Conservation (phyloP, 495 filamentous ascomycete species). For the Lophium mytilinum region DNA sequence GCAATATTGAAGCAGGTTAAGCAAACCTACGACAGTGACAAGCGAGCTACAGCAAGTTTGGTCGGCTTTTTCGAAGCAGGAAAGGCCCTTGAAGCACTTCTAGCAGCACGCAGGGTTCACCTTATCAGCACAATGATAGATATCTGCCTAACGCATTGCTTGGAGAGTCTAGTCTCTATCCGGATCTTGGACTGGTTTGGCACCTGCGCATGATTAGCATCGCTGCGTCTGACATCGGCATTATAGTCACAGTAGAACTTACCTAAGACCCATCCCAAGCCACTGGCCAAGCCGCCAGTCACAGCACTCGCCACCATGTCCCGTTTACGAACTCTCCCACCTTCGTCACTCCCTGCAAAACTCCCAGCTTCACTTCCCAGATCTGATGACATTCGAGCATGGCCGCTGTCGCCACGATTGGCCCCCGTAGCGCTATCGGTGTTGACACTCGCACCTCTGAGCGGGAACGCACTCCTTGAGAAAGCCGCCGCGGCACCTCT, state of each 20-base stretch:
- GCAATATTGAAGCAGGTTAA: not conserved
- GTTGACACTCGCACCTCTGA: constrained; percentile 30
- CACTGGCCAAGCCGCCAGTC: constrained; percentile 32
- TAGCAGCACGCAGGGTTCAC: not conserved
- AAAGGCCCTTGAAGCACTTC: not conserved
- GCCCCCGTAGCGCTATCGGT: not conserved
- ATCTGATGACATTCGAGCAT: constrained; percentile 8
- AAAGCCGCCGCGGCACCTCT: constrained; percentile 72
- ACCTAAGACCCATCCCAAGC: constrained; percentile 38
- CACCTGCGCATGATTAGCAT: not conserved
- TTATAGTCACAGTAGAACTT: not conserved
- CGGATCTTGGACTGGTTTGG: not conserved
- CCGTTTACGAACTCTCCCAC: constrained; percentile 33
- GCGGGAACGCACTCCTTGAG: constrained; percentile 53
- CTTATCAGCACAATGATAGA: not conserved
- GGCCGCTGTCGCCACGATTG: not conserved
- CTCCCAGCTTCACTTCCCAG: constrained; percentile 24
- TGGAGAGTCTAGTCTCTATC: not conserved
- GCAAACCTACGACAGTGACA: not conserved
- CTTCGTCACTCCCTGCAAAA: constrained; percentile 16
- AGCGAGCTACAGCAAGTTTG: too few species aligned
- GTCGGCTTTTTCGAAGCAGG: not conserved
- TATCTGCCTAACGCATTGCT: not conserved
- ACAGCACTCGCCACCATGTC: constrained; percentile 37
- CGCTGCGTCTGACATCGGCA: not conserved